Evolutionary conservation across 2,329 filamentous ascomycete genomes (phyloP), one percentile per base, ranked within the genome.

Genomic region (Aureobasidium lini): DNA sequence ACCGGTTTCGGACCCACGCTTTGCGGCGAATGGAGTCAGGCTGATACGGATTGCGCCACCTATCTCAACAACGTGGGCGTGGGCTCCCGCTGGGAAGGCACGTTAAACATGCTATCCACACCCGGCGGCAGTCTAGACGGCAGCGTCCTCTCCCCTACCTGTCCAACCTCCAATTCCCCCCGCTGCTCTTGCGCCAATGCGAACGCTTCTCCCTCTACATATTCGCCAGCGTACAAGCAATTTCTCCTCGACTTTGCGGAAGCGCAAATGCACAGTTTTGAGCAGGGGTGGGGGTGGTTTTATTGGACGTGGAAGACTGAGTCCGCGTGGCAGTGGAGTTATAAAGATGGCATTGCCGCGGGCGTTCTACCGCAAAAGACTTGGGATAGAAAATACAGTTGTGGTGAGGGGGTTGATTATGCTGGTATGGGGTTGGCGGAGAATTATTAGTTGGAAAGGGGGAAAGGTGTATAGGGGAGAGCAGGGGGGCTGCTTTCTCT

Each of bases 221-320:
- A 92, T 77, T 84, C 81, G 39, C 77, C 78, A 60, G 76, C 77
- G 4, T 99, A 99, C 76, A 96, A 94, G 76, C 76, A 85, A 65
- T 97, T 93, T 74, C 78, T 99, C 63, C 82, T 84, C 64, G 89
- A 89, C 74, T 97, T 97, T 75, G 94, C 94, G 6, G 87, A 96
- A 74, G 94, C 92, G 57, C 94, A 99, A 77, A 99, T 99, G 90
- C 81, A 87, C 66, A 89, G 86, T 61, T 99, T 97, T 69, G 93
- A 97, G 73, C 85, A 87, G 63, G 90, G 89, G 6, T 94, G 89
- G 87, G 94, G 94, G 50, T 99, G 94, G 94, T 96, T 95, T 76
- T 99, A 99, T 76, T 99, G 94, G 94, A 97, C 92, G 36, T 95
- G 94, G 93, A 84, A 91, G 75, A 96, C 93, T 32, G 93, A 97